Evolutionary conservation across 2,329 filamentous ascomycete species (phyloP).

Genomic region (Fusarium sacchari): DNA sequence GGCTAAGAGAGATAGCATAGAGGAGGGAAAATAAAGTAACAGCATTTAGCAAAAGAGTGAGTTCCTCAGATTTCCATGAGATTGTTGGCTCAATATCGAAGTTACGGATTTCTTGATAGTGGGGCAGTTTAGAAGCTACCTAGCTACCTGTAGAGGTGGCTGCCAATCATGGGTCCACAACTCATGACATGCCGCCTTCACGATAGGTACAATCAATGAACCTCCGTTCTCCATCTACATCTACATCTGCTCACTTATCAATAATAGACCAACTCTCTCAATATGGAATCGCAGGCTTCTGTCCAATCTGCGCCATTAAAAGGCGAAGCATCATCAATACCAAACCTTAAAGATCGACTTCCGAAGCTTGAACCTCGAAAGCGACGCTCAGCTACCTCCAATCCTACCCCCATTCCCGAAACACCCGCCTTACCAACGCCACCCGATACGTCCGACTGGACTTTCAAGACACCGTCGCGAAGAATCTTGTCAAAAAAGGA

Average conservation of each 20-base stretch:
- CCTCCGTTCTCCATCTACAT: conserved; percentile 14
- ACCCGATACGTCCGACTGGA: conserved; percentile 67
- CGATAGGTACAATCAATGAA: not conserved
- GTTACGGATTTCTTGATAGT: conserved; percentile 8
- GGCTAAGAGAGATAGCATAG: not conserved
- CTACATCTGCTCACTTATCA: conserved; percentile 1
- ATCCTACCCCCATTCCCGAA: conserved; percentile 72
- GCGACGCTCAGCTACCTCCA: conserved; percentile 61
- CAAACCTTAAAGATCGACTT: conserved; percentile 62
- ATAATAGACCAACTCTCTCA: conserved; percentile 10
- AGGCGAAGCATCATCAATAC: conserved; percentile 37
- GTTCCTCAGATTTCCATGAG: not conserved
- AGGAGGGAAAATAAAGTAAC: not conserved
- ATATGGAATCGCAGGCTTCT: conserved; percentile 42
- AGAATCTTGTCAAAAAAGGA: conserved; percentile 85
- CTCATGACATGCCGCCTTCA: conserved; percentile 24
- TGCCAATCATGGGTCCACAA: conserved; percentile 24
- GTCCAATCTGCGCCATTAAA: conserved; percentile 18
- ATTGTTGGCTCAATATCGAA: conserved; percentile 1
- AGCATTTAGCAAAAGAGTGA: not conserved
- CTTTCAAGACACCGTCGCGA: conserved; percentile 74
- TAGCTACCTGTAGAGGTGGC: conserved; percentile 11
- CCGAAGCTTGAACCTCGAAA: conserved; percentile 75
- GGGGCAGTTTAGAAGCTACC: conserved; percentile 15
- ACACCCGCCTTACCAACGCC: conserved; percentile 79